These are phyloP conservation scores for Rhodocollybia butyracea DNA, from an alignment of 768 basidiomycete genomes.

Conservation along the genomic window DNA sequence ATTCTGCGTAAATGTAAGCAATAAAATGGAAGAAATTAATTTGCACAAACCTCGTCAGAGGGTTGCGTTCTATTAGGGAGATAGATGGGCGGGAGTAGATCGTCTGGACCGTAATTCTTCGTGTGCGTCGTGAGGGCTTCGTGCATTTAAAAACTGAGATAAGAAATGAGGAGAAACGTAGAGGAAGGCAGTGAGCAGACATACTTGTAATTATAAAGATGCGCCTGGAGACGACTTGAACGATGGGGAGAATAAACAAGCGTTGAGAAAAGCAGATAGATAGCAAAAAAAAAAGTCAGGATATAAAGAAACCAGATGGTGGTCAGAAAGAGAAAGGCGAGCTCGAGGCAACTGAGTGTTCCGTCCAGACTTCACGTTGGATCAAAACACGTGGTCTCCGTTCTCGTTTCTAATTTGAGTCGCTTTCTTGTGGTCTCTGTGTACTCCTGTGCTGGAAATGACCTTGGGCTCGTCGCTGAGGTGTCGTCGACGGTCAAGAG, in stretches of 20 bases:
- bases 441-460: background rate
- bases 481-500: background rate
- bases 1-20: constrained; percentile 35
- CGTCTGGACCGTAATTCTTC: constrained; percentile 35
- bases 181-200: constrained; percentile 20
- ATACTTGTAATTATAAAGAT: constrained; percentile 15
- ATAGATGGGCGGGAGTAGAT: constrained; percentile 32
- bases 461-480: background rate
- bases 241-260: constrained; percentile 37
- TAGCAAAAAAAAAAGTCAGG: constrained; percentile 50
- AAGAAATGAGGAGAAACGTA: constrained; percentile 16
- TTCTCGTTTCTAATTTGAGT: background rate
- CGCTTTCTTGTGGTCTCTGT: background rate
- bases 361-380: too few relatives aligned
- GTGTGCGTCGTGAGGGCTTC: constrained; percentile 61
- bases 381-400: background rate
- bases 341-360: too few relatives aligned
- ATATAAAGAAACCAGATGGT: constrained; percentile 42
- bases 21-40: constrained; percentile 16
- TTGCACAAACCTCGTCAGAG: constrained; percentile 41
- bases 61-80: constrained; percentile 28
- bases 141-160: constrained; percentile 61
- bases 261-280: constrained; percentile 42
- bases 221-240: constrained; percentile 39
- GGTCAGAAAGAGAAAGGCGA: constrained; percentile 33